Evolutionary conservation across 1,284 basidiomycete species (phyloP).

Genomic region (Ceratobasidium sp.): DNA sequence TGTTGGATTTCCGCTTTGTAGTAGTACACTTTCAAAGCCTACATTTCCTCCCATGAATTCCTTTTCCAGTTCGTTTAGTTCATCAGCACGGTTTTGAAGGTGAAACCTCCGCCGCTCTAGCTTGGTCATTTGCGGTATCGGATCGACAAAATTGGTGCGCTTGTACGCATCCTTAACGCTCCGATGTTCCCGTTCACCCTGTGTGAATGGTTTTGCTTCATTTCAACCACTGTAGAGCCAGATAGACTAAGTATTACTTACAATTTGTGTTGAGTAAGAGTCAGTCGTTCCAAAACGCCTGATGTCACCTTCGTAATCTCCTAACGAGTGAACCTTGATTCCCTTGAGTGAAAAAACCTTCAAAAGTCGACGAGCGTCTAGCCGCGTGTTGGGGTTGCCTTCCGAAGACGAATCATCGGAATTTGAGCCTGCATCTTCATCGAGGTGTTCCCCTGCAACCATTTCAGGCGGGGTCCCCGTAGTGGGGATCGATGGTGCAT

Average conservation of each 20-base stretch:
- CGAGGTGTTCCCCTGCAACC: too few relatives aligned
- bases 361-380: neutral
- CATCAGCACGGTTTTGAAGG: neutral
- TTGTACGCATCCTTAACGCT: neutral
- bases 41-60: conserved; percentile 40
- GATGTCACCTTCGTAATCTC: conserved; percentile 49
- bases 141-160: neutral
- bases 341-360: conserved; percentile 46
- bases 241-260: conserved; percentile 44
- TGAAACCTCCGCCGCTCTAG: neutral
- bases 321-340: conserved; percentile 49
- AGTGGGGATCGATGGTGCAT: neutral
- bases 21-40: too few relatives aligned
- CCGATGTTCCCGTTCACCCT: neutral
- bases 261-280: conserved; percentile 48
- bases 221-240: conserved; percentile 12
- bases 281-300: conserved; percentile 49
- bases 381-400: too few relatives aligned
- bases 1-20: too few relatives aligned
- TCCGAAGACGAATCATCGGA: too few relatives aligned
- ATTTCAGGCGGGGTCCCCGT: neutral
- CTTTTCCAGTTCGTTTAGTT: neutral
- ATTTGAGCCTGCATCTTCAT: too few relatives aligned
- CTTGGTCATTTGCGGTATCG: neutral
- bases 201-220: neutral